Conservation (phyloP, 2,329 filamentous ascomycete genomes). For the Penicillium sp. region DNA sequence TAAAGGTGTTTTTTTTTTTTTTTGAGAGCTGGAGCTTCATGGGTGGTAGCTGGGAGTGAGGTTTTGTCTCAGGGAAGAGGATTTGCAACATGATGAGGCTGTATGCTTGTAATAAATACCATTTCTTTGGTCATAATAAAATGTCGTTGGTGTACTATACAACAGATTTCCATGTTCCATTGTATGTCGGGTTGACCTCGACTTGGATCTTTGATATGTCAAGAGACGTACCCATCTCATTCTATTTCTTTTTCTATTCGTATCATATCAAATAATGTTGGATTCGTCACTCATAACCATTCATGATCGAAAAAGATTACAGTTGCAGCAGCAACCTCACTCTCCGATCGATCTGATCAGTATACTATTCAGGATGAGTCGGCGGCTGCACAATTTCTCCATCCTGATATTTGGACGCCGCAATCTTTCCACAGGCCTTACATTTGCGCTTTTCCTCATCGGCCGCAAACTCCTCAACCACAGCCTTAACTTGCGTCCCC, state of each 20-base stretch:
- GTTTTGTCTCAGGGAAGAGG: not conserved
- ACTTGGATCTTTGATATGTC: not conserved
- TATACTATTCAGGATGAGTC: constrained; percentile 33
- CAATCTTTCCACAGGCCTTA: constrained; percentile 70
- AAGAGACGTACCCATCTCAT: not conserved
- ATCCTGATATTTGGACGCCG: constrained; percentile 51
- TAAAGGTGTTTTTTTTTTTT: not conserved
- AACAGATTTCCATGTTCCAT: not conserved
- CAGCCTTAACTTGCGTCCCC: constrained; percentile 90
- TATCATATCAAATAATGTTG: not conserved
- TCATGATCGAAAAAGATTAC: not conserved
- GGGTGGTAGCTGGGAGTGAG: not conserved
- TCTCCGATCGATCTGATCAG: not conserved
- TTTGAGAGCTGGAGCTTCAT: not conserved
- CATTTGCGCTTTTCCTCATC: constrained; percentile 72
- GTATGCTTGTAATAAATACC: constrained; percentile 2
- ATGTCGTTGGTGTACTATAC: not conserved
- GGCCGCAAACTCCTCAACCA: constrained; percentile 75
- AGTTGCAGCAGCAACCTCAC: not conserved
- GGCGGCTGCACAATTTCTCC: constrained; percentile 46
- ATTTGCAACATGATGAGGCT: not conserved
- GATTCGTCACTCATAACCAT: constrained; percentile 8
- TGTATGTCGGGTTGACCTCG: not conserved
- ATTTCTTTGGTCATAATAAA: not conserved
- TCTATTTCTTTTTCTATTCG: not conserved